These are phyloP conservation scores for Leucaena leucocephala DNA, from an alignment of 306 rosid genomes.

Conservation along the genomic window DNA sequence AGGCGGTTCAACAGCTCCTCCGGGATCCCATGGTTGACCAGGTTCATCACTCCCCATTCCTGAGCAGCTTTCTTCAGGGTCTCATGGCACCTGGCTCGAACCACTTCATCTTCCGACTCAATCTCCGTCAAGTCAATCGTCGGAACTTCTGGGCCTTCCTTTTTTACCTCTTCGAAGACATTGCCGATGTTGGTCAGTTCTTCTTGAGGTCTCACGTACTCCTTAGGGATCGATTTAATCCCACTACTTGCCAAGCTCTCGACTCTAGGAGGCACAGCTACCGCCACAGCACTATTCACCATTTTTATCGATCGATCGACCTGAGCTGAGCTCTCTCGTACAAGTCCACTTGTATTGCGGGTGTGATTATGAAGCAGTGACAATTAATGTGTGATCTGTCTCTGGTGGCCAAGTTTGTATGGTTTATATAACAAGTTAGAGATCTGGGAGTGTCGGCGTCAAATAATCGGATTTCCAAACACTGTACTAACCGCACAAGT, in stretches of 20 bases:
- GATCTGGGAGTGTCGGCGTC: neutral
- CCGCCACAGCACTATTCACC: slow-evolving; percentile 34
- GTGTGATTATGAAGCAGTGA: neutral
- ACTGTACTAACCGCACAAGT: too few relatives aligned
- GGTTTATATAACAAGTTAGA: neutral
- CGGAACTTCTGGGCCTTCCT: slow-evolving; percentile 69
- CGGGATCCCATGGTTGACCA: slow-evolving; percentile 76
- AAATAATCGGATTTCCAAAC: too few relatives aligned
- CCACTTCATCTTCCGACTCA: slow-evolving; percentile 44
- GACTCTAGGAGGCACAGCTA: slow-evolving; percentile 51
- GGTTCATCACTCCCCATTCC: slow-evolving; percentile 88
- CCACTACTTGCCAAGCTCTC: slow-evolving; percentile 73
- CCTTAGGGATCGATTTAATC: slow-evolving; percentile 59
- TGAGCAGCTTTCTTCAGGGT: slow-evolving; percentile 63
- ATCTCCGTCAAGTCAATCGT: slow-evolving; percentile 69
- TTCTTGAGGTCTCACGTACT: slow-evolving; percentile 73
- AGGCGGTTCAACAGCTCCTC: slow-evolving; percentile 49
- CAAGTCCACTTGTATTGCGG: too few relatives aligned
- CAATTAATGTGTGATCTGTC: neutral
- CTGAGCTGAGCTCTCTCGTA: too few relatives aligned
- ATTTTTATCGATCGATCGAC: neutral
- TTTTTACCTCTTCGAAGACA: slow-evolving; percentile 69
- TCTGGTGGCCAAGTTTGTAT: neutral
- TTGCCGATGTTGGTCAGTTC: slow-evolving; percentile 63
- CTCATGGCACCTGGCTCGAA: slow-evolving; percentile 52